phyloP scores from a whole-genome alignment of 1,284 basidiomycete genomes.

The Abortiporus biennis region DNA sequence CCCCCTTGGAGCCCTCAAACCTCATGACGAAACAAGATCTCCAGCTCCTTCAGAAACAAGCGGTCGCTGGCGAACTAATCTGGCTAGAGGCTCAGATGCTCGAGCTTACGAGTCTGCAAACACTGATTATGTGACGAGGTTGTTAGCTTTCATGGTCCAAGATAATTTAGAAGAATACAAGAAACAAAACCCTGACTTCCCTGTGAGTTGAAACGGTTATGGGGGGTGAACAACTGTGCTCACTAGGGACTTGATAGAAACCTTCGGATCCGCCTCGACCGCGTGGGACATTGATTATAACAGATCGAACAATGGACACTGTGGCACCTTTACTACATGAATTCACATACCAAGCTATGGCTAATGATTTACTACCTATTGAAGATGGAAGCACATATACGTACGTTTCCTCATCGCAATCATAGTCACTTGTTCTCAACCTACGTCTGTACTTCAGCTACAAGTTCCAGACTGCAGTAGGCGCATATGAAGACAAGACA shows the following conservation, averaged over 20 bases:
- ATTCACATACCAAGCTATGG: slow-evolving; percentile 99
- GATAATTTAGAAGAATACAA: slow-evolving; percentile 81
- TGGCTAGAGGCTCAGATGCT: slow-evolving; percentile 61
- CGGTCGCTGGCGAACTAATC: slow-evolving; percentile 66
- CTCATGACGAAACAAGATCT: slow-evolving; percentile 50
- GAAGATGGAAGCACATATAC: slow-evolving; percentile 83
- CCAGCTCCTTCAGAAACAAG: slow-evolving; percentile 52
- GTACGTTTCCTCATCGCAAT: slow-evolving; percentile 58
- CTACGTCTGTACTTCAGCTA: slow-evolving; percentile 42
- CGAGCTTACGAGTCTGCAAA: slow-evolving; percentile 61
- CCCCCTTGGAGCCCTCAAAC: slow-evolving; percentile 83
- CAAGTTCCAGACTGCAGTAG: slow-evolving; percentile 81
- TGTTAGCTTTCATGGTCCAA: slow-evolving; percentile 82
- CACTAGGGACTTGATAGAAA: neutral
- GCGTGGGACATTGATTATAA: slow-evolving; percentile 84
- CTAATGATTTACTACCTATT: slow-evolving; percentile 88
- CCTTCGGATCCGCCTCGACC: slow-evolving; percentile 66
- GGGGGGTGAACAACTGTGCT: neutral
- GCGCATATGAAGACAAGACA: slow-evolving; percentile 82
- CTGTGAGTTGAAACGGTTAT: slow-evolving; percentile 51
- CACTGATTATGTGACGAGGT: slow-evolving; percentile 68
- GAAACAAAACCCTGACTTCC: slow-evolving; percentile 80
- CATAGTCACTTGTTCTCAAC: neutral
- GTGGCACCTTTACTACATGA: slow-evolving; percentile 91
- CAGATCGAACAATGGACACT: slow-evolving; percentile 94